Evolutionary conservation across 2,329 filamentous ascomycete genomes (phyloP), one percentile per base, ranked within the genome.

Genomic region (Paecilomyces formosus): DNA sequence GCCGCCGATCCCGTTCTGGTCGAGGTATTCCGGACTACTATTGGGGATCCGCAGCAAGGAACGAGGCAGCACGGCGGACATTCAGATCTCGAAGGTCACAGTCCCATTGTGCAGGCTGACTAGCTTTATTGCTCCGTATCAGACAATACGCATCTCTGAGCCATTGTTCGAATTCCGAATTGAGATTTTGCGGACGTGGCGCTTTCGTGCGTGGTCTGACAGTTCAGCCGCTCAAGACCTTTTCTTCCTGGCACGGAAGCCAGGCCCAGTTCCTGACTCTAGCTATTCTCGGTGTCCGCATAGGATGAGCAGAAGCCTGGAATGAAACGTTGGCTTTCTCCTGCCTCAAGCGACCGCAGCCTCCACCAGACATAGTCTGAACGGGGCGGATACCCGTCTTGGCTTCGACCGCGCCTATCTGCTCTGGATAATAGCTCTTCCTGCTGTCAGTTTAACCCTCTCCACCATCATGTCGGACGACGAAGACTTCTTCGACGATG

Each of bases 401-500:
- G 39, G n/a, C n/a, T 18, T 45, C 39, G 39, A 45, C 39, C 28
- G 28, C 51, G 21, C 15, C 24, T 26, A 24, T 54, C 55, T 39
- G 18, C 28, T 21, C 55, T 39, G 39, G 50, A 51, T 18, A 56
- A 52, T 18, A 26, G 24, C 24, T 26, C 24, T 6, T 31, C 18
- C 30, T 53, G 12, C 30, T 52, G 35, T 21, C 39, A 3, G 15
- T 52, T 18, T 31, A 9, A 15, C 21, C n/a, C 7, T n/a, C 45
- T 28, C 22, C 15, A 30, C 24, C 57, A 74, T 74, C 57, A 74
- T 74, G 72, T 74, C 72, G 56, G 72, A 75, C 60, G 72, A 74
- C 56, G 72, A 75, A 53, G 70, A 72, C 5, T 72, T 68, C 54
- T 71, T 71, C 35, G 72, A 75, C 53, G 71, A 74, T 54, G 72